Conservation (phyloP, 2,329 filamentous ascomycete species). For the Penicillium sp. region DNA sequence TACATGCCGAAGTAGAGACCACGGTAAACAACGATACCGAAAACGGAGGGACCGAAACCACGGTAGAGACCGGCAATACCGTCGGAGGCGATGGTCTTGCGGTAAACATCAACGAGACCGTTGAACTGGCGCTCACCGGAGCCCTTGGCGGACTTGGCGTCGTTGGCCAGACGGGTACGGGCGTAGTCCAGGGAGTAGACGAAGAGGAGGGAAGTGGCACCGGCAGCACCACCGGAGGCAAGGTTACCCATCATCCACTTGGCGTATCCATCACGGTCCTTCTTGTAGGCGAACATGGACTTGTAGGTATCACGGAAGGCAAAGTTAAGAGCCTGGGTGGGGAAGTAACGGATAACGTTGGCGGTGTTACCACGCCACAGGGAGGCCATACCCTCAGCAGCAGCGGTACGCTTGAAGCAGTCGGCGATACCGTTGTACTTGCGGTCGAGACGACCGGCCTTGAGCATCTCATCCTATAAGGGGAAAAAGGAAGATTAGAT, state of each 20-base stretch:
- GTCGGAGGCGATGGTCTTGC: conserved; percentile 98
- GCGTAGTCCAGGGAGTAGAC: conserved; percentile 99
- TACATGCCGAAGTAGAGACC: conserved; percentile 99
- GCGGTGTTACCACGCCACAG: conserved; percentile 99
- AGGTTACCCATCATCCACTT: conserved; percentile 99
- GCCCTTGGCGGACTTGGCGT: conserved; percentile 94
- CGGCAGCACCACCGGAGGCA: conserved; percentile 98
- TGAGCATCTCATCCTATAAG: conserved; percentile 98
- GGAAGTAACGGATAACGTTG: conserved; percentile 99
- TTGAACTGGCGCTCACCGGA: conserved; percentile 99
- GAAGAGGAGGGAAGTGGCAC: conserved; percentile 99
- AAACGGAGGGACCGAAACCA: conserved; percentile 99
- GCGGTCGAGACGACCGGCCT: conserved; percentile 95
- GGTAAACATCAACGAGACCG: conserved; percentile 98
- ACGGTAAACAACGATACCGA: conserved; percentile 99
- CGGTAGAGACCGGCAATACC: conserved; percentile 99
- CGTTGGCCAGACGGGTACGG: conserved; percentile 99
- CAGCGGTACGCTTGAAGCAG: conserved; percentile 91
- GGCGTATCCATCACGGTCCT: conserved; percentile 96
- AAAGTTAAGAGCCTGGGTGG: conserved; percentile 99
- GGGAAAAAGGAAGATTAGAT: conserved; percentile 10
- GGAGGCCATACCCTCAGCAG: conserved; percentile 88
- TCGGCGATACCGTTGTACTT: conserved; percentile 92
- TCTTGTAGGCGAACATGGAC: conserved; percentile 99
- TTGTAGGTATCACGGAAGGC: conserved; percentile 99